phyloP scores from a whole-genome alignment of 169 alveolate genomes.

The Plasmodium gallinaceum region DNA sequence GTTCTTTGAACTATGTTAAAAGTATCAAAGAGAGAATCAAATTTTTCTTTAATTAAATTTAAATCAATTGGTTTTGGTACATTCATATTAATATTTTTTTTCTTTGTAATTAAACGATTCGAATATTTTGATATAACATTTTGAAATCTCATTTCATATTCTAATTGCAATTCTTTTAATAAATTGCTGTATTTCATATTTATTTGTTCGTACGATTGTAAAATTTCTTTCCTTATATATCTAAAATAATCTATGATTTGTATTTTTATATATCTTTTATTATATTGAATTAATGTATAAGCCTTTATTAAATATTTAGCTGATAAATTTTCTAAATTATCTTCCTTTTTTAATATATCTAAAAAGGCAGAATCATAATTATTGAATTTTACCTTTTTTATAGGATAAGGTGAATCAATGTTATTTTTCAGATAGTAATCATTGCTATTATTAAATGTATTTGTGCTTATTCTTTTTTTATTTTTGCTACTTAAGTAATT shows the following conservation, averaged over 20 bases:
- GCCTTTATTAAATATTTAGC: constrained; percentile 74
- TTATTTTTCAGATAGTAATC: constrained; percentile 10
- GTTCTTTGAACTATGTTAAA: constrained; percentile 74
- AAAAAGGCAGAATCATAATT: constrained; percentile 50
- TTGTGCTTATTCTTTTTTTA: constrained; percentile 61
- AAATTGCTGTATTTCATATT: constrained; percentile 37
- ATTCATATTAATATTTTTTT: constrained; percentile 26
- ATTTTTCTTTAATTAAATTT: constrained; percentile 27
- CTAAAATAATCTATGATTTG: constrained; percentile 73
- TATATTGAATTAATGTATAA: constrained; percentile 74
- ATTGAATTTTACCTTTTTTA: constrained; percentile 51
- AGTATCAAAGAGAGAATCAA: constrained; percentile 42
- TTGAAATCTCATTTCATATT: constrained; percentile 39
- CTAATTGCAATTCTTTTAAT: constrained; percentile 41
- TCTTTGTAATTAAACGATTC: constrained; percentile 6
- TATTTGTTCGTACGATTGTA: constrained; percentile 20
- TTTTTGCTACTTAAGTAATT: constrained; percentile 26
- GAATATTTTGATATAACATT: constrained; percentile 27
- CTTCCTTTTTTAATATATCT: constrained; percentile 56
- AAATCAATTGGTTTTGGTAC: constrained; percentile 40
- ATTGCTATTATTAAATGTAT: neutral
- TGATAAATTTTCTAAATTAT: constrained; percentile 61
- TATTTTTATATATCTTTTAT: constrained; percentile 62
- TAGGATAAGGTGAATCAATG: constrained; percentile 59
- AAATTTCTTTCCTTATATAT: constrained; percentile 51